phyloP scores from a whole-genome alignment of 2,329 filamentous ascomycete species.

The Epichloe scottii region DNA sequence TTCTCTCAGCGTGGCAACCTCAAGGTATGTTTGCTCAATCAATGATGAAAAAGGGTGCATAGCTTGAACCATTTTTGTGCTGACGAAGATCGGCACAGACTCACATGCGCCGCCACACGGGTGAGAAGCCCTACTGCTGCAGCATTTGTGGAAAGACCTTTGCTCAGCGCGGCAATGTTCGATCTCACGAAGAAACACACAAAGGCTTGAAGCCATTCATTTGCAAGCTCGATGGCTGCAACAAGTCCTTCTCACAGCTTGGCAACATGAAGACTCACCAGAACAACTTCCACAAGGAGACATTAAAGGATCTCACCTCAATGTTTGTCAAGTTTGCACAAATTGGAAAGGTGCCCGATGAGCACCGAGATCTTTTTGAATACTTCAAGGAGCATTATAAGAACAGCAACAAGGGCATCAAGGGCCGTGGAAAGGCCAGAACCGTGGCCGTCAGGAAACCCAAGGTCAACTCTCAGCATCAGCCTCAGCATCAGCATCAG shows the following conservation, averaged over 20 bases:
- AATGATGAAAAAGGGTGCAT: background rate
- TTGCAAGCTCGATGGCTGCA: conserved; percentile 72
- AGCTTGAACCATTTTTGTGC: background rate
- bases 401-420: conserved; percentile 97
- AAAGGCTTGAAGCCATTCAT: conserved; percentile 63
- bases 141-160: conserved; percentile 71
- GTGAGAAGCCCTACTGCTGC: conserved; percentile 74
- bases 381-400: conserved; percentile 88
- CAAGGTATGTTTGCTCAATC: conserved; percentile 45
- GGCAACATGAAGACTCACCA: conserved; percentile 94
- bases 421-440: conserved; percentile 80
- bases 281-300: conserved; percentile 81
- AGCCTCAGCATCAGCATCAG: background rate
- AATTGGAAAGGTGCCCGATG: conserved; percentile 40
- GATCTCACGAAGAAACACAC: conserved; percentile 74
- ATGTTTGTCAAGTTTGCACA: conserved; percentile 58
- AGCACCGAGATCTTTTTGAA: conserved; percentile 65
- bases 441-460: conserved; percentile 36
- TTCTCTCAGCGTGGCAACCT: conserved; percentile 90
- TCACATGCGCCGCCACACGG: conserved; percentile 76
- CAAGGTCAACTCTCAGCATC: conserved; percentile 13
- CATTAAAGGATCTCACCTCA: conserved; percentile 54
- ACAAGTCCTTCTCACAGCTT: conserved; percentile 78
- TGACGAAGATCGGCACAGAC: conserved; percentile 37
- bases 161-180: conserved; percentile 74